A percentile compares a stretch with the other conserved stretches of the same genome.
Evolutionary conservation across 495 filamentous ascomycete species (phyloP).

Genomic region (Tirmania nivea): DNA sequence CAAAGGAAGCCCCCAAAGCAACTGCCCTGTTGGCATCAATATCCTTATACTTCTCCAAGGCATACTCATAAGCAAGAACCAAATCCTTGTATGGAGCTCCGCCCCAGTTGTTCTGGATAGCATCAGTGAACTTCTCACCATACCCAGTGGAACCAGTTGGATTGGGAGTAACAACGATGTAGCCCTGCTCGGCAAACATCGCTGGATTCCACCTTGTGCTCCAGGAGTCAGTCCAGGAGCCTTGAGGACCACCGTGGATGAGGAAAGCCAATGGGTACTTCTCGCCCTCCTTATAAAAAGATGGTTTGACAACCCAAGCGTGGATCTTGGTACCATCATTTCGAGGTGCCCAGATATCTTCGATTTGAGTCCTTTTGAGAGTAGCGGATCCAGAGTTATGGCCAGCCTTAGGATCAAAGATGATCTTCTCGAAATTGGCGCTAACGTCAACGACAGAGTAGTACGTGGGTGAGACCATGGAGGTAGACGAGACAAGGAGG

Average conservation of each 20-base stretch:
- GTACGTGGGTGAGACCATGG: conserved; percentile 25
- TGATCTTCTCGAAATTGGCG: conserved; percentile 45
- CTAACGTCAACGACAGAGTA: conserved; percentile 8
- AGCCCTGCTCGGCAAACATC: conserved; percentile 78
- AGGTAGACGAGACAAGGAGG: conserved; percentile 44
- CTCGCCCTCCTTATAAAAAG: conserved; percentile 44
- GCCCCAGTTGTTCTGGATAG: conserved; percentile 53
- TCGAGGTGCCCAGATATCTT: conserved; percentile 51
- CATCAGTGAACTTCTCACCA: conserved; percentile 58
- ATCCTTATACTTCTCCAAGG: conserved; percentile 46
- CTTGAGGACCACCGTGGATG: conserved; percentile 78
- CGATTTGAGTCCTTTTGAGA: conserved; percentile 36
- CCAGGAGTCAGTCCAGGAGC: conserved; percentile 67
- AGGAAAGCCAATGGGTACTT: conserved; percentile 68
- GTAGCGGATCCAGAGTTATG: conserved; percentile 41
- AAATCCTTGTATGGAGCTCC: conserved; percentile 23
- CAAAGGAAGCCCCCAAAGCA: conserved; percentile 64
- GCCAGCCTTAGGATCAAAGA: conserved; percentile 45
- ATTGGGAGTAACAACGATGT: conserved; percentile 70
- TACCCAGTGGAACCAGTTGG: conserved; percentile 76
- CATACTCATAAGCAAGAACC: conserved; percentile 57
- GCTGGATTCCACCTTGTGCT: conserved; percentile 80
- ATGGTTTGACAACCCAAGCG: conserved; percentile 62
- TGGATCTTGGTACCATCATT: conserved; percentile 44
- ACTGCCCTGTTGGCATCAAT: conserved; percentile 61